Evolutionary conservation across 2,329 filamentous ascomycete genomes (phyloP), one percentile per base, ranked within the genome.

Genomic region (Dactylellina leptospora): DNA sequence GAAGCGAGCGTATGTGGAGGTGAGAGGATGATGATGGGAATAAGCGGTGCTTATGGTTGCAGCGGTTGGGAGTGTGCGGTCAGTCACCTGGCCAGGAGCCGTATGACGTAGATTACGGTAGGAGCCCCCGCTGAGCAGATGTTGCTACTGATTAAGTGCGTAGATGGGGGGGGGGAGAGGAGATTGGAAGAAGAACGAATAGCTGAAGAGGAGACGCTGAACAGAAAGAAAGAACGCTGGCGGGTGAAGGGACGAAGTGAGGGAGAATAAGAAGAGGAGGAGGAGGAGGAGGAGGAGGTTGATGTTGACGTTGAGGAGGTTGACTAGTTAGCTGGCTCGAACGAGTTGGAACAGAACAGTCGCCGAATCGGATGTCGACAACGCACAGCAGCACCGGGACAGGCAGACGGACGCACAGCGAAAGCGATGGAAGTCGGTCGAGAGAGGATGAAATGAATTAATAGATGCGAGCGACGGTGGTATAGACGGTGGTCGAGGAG

Each of bases 351-450:
- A 9, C 50, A 4, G 36, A 48, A 45, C 20, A 6, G 47, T 51
- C 44, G 66, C 66, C 66, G 66, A 71, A 71, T 71, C 66, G 66
- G 66, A 71, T 62, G 66, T 53, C 66, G 66, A 71, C 66, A 71
- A 71, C 66, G 44, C 66, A 62, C 50, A 36, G 22, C 40, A 11
- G 36, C 36, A 5, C 36, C n/a, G n/a, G n/a, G 2, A 22, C 16
- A 9, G 9, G 6, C 10, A 47, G 11, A 25, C 44, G 11, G 44
- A 9, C 22, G 28, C 20, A n/a, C 50, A 55, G 30, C 5, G 36
- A 45, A 56, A 45, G 38, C 13, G 38, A 47, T 58, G 54, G 40
- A 47, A 58, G 27, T 23, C 18, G 44, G 28, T 42, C 27, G 22
- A 42, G 44, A 28, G n/a, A n/a, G n/a, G n/a, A n/a, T n/a, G n/a